Base-by-base conservation (phyloP, 495 filamentous ascomycete species). In the Pyrenopolyporus hunteri region DNA sequence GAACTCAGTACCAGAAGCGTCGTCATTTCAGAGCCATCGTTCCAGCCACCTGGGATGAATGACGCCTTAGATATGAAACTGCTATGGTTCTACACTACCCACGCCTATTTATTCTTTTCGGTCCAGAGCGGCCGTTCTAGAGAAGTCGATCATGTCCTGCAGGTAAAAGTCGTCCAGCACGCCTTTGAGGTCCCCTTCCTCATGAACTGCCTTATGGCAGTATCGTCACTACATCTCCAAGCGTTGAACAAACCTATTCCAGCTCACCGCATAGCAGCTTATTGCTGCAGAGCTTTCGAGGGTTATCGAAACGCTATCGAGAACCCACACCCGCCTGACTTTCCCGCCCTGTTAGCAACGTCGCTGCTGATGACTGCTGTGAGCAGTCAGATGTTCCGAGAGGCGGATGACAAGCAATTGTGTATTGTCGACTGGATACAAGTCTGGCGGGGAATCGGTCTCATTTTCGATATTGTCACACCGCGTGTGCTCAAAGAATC, bases 201-300 rank as follows among this genome's bases (percentile, higher is more conserved):
- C n/a, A 76, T 83, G 73, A 67, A 83, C 49, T 73, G 70, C 36
- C 20, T 82, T 4, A 76, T 83, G 50, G 79, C 70, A n/a, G 66
- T 80, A 7, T 64, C 81, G 3, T 74, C 80, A 6, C 63, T 77
- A 22, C 78, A 82, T 55, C 65, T 76, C 49, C 73, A 74, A 47
- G 56, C 42, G 4, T 56, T 78, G 22, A 59, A 63, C 13, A 57
- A 71, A 13, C 57, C 50, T 13, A 54, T 68, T 29, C 68, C 71
- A 5, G 4, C 44, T 28, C 40, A 63, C 4, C 71, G 50, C n/a
- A 64, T 74, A 11, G 35, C 71, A 22, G 11, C 57, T 25, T 82
- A 82, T 65, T 76, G 76, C 10, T 70, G 62, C 20, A 72, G 46
- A 25, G 77, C 80, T 14, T 68, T 81, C 10, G 63, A 72, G 28